A percentile compares a stretch with the other conserved stretches of the same genome.
phyloP scores from a whole-genome alignment of 2,329 filamentous ascomycete species.

The Aureobasidium sp. region DNA sequence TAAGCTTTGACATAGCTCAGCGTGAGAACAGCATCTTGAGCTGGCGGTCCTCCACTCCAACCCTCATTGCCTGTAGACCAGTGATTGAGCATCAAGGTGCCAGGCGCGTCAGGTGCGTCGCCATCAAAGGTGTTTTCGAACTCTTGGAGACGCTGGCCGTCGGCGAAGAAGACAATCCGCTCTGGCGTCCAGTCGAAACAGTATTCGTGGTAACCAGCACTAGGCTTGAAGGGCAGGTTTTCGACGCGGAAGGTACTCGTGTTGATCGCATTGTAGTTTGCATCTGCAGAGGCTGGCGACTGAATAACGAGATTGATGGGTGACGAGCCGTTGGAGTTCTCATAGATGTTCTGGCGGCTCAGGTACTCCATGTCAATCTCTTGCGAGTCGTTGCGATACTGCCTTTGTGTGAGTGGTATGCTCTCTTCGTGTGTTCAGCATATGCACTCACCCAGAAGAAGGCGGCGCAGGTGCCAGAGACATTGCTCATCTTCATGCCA shows the following conservation, averaged over 20 bases:
- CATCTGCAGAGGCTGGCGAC: constrained; percentile 50
- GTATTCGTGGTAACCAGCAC: constrained; percentile 64
- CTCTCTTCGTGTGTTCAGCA: not conserved
- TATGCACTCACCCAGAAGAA: constrained; percentile 65
- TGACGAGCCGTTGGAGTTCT: constrained; percentile 29
- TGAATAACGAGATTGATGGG: constrained; percentile 71
- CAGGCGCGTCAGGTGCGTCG: constrained; percentile 47
- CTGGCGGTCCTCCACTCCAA: constrained; percentile 67
- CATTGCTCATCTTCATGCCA: constrained; percentile 56
- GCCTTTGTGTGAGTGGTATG: not conserved
- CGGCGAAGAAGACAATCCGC: constrained; percentile 62
- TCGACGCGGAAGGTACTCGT: constrained; percentile 53
- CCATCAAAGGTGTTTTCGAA: constrained; percentile 42
- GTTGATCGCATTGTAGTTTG: constrained; percentile 56
- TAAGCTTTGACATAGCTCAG: constrained; percentile 70
- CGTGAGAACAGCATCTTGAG: constrained; percentile 53
- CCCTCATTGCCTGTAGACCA: constrained; percentile 67
- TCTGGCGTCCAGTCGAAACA: constrained; percentile 65
- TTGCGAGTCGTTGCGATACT: constrained; percentile 73
- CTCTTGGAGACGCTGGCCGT: constrained; percentile 50
- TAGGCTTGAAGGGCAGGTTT: constrained; percentile 60
- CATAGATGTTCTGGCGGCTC: constrained; percentile 47
- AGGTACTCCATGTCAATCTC: constrained; percentile 80
- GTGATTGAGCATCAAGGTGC: constrained; percentile 65
- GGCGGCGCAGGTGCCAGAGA: constrained; percentile 64